Base-by-base conservation (phyloP, 2,329 filamentous ascomycete genomes). In the Phialophora tarda region DNA sequence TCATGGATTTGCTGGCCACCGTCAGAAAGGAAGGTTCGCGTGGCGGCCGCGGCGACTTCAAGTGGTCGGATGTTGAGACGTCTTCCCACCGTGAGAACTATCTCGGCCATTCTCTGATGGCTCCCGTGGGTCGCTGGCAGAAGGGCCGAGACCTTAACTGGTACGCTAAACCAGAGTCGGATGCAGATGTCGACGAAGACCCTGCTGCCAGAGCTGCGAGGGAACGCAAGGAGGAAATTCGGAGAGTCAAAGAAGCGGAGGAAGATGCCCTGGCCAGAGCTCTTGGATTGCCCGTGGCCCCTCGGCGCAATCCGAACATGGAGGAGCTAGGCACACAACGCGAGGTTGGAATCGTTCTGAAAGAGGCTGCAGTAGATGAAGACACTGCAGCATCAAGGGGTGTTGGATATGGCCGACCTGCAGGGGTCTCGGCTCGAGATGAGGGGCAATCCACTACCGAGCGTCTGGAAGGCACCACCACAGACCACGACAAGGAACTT, bases 1-100 rank as follows among this genome's bases (percentile, higher is more conserved):
- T 28, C 64, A 97, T 99, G 95, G 95, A 99, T 85, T 86, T 99
- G 63, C 88, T 98, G 62, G 91, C 93, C 66, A 92, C 91, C 50
- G 90, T 99, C 69, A 92, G 93, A 75, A 98, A 99, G 81, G 94
- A 96, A 78, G 88, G 88, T 28, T 62, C 21, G 68, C 86, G 95
- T 72, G 95, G 95, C 75, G 95, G 95, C 67, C 85, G 84, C 76
- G 91, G 91, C 79, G 93, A 97, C 78, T 99, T 99, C 82, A 93
- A 89, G 80, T 98, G 95, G 95, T 91, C 94, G 71, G 93, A 97
- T 73, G 94, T 99, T 75, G 90, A 94, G 77, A 88, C 84, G 71
- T 96, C 93, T 58, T 82, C 86, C 24, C 93, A 97, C 75, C 93
- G 95, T 78, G 93, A 99, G 79, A 97, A 89, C 77, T 90, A 90